Conservation (phyloP, 2,329 filamentous ascomycete genomes). For the Penicillium sp. region DNA sequence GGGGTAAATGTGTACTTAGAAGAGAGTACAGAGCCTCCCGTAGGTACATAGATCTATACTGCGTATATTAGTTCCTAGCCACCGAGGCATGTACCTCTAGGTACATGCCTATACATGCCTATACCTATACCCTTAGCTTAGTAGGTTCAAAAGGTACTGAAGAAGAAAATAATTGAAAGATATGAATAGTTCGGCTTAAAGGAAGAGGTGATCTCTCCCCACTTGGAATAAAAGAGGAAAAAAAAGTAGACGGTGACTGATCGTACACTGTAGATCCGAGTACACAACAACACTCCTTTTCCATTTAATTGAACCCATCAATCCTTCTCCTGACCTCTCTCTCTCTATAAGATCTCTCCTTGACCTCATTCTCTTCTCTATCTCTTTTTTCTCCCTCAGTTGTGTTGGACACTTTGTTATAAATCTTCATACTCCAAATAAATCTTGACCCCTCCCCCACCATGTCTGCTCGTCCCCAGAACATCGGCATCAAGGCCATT, state of each 20-base stretch:
- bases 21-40: neutral
- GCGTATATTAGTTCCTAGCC: neutral
- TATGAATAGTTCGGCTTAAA: neutral
- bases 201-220: neutral
- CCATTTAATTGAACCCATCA: neutral
- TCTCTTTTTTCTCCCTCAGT: conserved; percentile 5
- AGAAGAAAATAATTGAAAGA: neutral
- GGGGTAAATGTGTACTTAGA: neutral
- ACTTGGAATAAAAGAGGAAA: neutral
- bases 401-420: conserved; percentile 1
- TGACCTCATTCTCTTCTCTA: conserved; percentile 8
- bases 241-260: conserved; percentile 20
- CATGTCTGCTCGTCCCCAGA: conserved; percentile 74
- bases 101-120: neutral
- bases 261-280: conserved; percentile 28
- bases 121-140: neutral
- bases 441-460: conserved; percentile 22
- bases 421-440: conserved; percentile 7
- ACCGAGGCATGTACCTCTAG: neutral
- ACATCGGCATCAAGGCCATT: conserved; percentile 90
- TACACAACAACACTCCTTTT: conserved; percentile 21
- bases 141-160: neutral
- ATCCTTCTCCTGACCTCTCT: conserved; percentile 9
- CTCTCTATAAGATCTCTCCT: conserved; percentile 10
- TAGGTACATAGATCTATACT: neutral